These are phyloP conservation scores for Suhomyces faveliae DNA, from an alignment of 805 yeast species.

Conservation along the genomic window DNA sequence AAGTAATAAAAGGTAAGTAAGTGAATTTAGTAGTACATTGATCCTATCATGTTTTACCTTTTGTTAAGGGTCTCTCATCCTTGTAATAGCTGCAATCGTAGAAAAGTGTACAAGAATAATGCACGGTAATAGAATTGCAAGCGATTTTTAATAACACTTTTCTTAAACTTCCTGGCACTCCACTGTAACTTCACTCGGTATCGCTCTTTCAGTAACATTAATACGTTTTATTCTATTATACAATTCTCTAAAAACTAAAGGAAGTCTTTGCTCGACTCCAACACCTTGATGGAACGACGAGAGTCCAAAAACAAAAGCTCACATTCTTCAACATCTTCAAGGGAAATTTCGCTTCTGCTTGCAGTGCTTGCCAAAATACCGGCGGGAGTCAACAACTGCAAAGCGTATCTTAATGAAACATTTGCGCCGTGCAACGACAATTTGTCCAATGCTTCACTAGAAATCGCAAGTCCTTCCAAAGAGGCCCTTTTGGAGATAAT, in stretches of 20 bases:
- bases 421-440: slow-evolving; percentile 72
- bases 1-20: not conserved
- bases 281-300: slow-evolving; percentile 69
- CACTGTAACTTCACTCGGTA: too few relatives aligned
- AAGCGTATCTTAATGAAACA: slow-evolving; percentile 85
- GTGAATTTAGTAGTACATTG: too few relatives aligned
- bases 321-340: slow-evolving; percentile 80
- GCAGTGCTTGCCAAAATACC: slow-evolving; percentile 74
- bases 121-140: too few relatives aligned
- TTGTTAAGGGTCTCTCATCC: too few relatives aligned
- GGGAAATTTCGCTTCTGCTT: slow-evolving; percentile 66
- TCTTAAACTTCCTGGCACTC: too few relatives aligned
- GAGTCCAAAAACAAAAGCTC: slow-evolving; percentile 83
- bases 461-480: slow-evolving; percentile 69
- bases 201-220: not conserved
- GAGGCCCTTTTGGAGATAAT: slow-evolving; percentile 81
- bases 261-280: slow-evolving; percentile 48
- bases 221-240: not conserved
- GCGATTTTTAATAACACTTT: too few relatives aligned
- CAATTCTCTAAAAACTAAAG: slow-evolving; percentile 19
- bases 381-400: slow-evolving; percentile 89
- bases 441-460: slow-evolving; percentile 66
- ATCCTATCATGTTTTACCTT: too few relatives aligned
- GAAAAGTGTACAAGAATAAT: too few relatives aligned
- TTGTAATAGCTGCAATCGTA: too few relatives aligned